A percentile compares a stretch with the other conserved stretches of the same genome.
These are phyloP conservation scores for sorghum (Sorghum bicolor) DNA, from an alignment of 176 grass and related monocot genomes.

Conservation along the genomic window DNA sequence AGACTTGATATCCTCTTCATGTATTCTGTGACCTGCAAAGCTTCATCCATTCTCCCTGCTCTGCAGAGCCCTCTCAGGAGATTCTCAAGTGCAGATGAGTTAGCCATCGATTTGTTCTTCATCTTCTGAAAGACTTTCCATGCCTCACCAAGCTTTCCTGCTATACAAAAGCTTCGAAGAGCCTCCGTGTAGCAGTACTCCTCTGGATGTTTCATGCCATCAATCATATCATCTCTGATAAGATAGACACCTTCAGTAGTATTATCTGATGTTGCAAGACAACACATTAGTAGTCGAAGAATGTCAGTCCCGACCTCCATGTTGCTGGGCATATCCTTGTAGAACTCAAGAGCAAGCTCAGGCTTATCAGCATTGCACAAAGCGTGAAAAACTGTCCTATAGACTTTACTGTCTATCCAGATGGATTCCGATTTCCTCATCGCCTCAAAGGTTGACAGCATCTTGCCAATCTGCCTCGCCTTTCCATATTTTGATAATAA, in stretches of 20 bases:
- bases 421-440: constrained; percentile 57
- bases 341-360: constrained; percentile 75
- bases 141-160: constrained; percentile 61
- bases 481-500: constrained; percentile 57
- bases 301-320: constrained; percentile 31
- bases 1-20: constrained; percentile 39
- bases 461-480: constrained; percentile 44
- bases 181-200: constrained; percentile 49
- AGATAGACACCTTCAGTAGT: constrained; percentile 37
- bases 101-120: constrained; percentile 52
- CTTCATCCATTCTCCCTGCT: constrained; percentile 55
- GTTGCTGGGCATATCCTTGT: constrained; percentile 62
- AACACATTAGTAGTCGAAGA: constrained; percentile 56
- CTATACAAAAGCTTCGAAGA: constrained; percentile 57
- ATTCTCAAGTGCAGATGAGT: constrained; percentile 38
- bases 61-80: constrained; percentile 64
- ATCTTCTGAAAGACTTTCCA: constrained; percentile 60
- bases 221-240: constrained; percentile 70
- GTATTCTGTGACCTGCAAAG: constrained; percentile 46
- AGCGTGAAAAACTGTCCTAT: constrained; percentile 50
- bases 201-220: constrained; percentile 43
- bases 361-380: constrained; percentile 54
- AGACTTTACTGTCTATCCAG: constrained; percentile 34
- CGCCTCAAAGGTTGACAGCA: constrained; percentile 52
- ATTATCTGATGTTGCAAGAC: constrained; percentile 50